A percentile compares a stretch with the other conserved stretches of the same genome.
Conservation (phyloP, 2,329 filamentous ascomycete genomes). For the Aspergillus nomiae region DNA sequence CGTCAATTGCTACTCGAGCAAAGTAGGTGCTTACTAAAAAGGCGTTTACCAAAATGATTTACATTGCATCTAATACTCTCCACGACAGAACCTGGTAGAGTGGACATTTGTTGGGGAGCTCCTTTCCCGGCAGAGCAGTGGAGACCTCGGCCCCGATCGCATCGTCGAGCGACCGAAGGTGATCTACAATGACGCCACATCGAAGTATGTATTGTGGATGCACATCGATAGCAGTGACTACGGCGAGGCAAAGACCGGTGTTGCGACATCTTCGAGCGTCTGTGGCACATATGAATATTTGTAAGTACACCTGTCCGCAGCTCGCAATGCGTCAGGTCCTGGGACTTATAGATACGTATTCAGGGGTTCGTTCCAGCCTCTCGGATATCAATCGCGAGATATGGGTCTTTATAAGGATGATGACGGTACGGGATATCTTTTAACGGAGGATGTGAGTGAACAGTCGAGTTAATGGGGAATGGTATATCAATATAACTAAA, state of each 20-base stretch:
- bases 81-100: conserved; percentile 55
- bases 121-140: conserved; percentile 54
- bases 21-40: conserved; percentile 18
- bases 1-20: conserved; percentile 68
- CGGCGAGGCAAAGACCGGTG: conserved; percentile 64
- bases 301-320: background rate
- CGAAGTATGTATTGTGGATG: conserved; percentile 69
- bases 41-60: too few relatives aligned
- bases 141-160: conserved; percentile 62
- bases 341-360: too few relatives aligned
- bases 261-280: conserved; percentile 61
- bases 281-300: conserved; percentile 62
- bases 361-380: conserved; percentile 42
- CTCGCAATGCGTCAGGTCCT: background rate
- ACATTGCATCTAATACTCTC: background rate
- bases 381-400: conserved; percentile 58
- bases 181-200: conserved; percentile 65
- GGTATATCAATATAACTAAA: background rate
- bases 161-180: conserved; percentile 70
- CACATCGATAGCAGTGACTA: conserved; percentile 67
- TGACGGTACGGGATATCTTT: conserved; percentile 61
- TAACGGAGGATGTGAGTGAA: conserved; percentile 62
- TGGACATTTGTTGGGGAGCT: conserved; percentile 65
- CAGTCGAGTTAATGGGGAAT: fast-evolving
- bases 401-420: conserved; percentile 63